These are phyloP conservation scores for Coriaria nepalensis DNA, from an alignment of 306 rosid species.

Conservation along the genomic window DNA sequence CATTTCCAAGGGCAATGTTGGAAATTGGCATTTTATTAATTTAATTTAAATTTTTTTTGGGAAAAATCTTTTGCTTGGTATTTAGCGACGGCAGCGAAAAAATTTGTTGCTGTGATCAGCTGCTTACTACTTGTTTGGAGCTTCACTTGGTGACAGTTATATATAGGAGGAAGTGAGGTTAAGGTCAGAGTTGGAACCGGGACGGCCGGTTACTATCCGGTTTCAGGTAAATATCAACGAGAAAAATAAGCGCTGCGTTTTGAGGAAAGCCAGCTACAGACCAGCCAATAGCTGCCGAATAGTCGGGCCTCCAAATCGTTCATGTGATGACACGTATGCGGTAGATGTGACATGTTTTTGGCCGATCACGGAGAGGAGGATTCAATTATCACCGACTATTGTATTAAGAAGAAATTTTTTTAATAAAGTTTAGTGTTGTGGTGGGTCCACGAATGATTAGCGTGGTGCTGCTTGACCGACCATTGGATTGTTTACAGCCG, in stretches of 20 bases:
- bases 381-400: conserved; percentile 28
- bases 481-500: conserved; percentile 15
- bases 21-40: conserved; percentile 48
- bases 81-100: not conserved
- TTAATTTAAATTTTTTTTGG: not conserved
- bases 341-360: conserved; percentile 16
- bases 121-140: not conserved
- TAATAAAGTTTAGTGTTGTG: not conserved
- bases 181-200: conserved; percentile 11
- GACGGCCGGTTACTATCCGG: conserved; percentile 17
- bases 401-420: not conserved
- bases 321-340: conserved; percentile 36
- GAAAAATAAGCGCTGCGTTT: not conserved
- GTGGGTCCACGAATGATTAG: conserved; percentile 30
- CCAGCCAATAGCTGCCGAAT: conserved; percentile 1
- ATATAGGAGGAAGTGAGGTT: conserved; percentile 13
- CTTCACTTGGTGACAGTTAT: conserved; percentile 12
- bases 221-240: conserved; percentile 10
- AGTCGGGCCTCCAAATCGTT: conserved; percentile 40
- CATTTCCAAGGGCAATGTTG: conserved; percentile 35
- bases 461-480: conserved; percentile 32
- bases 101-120: not conserved
- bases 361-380: conserved; percentile 9
- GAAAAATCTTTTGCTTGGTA: not conserved
- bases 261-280: conserved; percentile 16